phyloP scores from a whole-genome alignment of 352 stramenopile species.

The Peronospora belbahrii region DNA sequence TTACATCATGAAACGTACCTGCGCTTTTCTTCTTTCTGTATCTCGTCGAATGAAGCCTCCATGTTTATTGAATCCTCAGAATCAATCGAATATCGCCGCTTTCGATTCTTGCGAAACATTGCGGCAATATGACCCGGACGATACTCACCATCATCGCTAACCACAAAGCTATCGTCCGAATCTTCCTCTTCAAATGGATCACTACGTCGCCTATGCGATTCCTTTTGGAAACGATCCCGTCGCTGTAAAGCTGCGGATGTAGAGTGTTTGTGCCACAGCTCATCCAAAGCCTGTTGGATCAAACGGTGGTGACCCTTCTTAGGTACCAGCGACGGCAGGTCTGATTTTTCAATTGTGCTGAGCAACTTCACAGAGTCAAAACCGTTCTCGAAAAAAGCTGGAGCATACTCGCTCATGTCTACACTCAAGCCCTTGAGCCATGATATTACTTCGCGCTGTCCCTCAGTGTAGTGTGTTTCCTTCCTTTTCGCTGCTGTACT shows the following conservation, averaged over 20 bases:
- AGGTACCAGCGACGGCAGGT: constrained; percentile 63
- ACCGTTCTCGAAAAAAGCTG: constrained; percentile 80
- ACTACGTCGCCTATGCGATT: constrained; percentile 20
- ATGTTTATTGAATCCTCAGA: constrained; percentile 81
- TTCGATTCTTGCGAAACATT: constrained; percentile 72
- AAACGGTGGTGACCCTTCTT: constrained; percentile 82
- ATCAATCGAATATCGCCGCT: constrained; percentile 69
- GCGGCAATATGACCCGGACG: constrained; percentile 61
- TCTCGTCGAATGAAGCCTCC: constrained; percentile 78
- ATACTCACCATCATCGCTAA: constrained; percentile 70
- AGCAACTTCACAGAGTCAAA: constrained; percentile 85
- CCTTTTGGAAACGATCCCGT: constrained; percentile 24
- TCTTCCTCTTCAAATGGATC: constrained; percentile 78
- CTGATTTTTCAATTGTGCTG: constrained; percentile 59
- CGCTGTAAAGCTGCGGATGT: constrained; percentile 38
- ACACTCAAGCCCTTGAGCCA: constrained; percentile 66
- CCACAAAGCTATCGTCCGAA: constrained; percentile 85
- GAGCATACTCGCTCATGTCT: constrained; percentile 81
- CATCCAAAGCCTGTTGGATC: constrained; percentile 67
- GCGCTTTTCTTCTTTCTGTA: constrained; percentile 80
- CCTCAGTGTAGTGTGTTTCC: constrained; percentile 41
- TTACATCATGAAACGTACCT: constrained; percentile 29
- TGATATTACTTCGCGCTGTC: constrained; percentile 70
- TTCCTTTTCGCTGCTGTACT: constrained; percentile 33
- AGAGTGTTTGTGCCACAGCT: constrained; percentile 64